Conservation (phyloP, 139 green algal species). For the Penium margaritaceum region DNA sequence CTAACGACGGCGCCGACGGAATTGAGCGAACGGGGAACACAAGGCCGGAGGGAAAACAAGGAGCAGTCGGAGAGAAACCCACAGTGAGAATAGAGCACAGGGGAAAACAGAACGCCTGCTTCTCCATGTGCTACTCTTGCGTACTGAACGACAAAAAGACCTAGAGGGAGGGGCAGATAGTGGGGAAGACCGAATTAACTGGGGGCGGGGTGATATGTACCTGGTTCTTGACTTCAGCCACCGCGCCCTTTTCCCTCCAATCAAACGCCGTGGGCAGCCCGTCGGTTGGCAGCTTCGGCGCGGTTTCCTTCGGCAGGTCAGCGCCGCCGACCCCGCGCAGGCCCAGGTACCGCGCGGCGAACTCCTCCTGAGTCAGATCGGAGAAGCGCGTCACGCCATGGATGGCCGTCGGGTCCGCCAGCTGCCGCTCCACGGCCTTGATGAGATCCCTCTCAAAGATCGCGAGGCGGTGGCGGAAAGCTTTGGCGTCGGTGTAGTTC, state of each 20-base stretch:
- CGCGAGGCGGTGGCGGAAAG: conserved; percentile 4
- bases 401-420: conserved; percentile 33
- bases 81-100: no score
- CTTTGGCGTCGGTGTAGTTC: background rate
- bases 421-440: conserved; percentile 25
- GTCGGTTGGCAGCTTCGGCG: conserved; percentile 27
- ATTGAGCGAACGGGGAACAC: no score
- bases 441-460: conserved; percentile 24
- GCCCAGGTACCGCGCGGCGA: conserved; percentile 35
- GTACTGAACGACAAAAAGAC: no score
- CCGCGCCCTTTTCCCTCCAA: conserved; percentile 62
- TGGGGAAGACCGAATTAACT: no score
- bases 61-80: no score
- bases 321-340: no score
- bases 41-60: no score
- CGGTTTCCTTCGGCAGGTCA: conserved; percentile 9
- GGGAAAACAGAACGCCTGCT: no score
- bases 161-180: no score
- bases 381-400: conserved; percentile 47
- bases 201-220: no score
- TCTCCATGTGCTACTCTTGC: no score
- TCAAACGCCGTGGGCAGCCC: conserved; percentile 52
- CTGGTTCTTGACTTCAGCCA: conserved; percentile 65
- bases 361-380: conserved; percentile 55
- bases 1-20: no score